A percentile compares a stretch with the other conserved stretches of the same genome.
phyloP scores from a whole-genome alignment of 345 rosid genomes.

The Populus deltoides region DNA sequence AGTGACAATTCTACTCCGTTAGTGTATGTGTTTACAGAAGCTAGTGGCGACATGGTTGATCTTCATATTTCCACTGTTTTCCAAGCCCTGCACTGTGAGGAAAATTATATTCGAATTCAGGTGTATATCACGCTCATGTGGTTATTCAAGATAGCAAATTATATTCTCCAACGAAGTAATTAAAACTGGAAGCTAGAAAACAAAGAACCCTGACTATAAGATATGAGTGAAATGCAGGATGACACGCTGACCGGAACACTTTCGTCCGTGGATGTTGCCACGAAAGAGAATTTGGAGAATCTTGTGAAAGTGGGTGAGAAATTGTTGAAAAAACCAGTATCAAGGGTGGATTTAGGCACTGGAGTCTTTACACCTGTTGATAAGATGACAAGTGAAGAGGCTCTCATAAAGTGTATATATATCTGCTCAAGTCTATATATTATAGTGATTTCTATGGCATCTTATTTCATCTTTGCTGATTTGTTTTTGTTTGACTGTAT shows the following conservation, averaged over 20 bases:
- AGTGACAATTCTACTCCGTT: slow-evolving; percentile 46
- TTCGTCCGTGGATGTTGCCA: slow-evolving; percentile 32
- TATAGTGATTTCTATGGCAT: neutral
- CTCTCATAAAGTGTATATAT: slow-evolving; percentile 44
- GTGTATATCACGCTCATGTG: slow-evolving; percentile 9
- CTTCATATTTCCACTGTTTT: slow-evolving; percentile 49
- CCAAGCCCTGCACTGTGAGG: slow-evolving; percentile 41
- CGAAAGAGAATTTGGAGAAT: slow-evolving; percentile 31
- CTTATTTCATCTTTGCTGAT: neutral
- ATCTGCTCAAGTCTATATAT: neutral
- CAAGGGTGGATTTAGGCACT: slow-evolving; percentile 45
- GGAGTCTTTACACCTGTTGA: slow-evolving; percentile 38
- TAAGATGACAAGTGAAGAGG: slow-evolving; percentile 45
- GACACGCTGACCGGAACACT: slow-evolving; percentile 47
- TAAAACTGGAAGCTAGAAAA: too few species aligned
- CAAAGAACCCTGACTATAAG: too few species aligned
- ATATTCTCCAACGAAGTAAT: neutral
- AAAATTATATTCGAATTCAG: slow-evolving; percentile 52
- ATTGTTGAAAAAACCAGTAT: slow-evolving; percentile 48
- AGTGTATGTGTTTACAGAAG: slow-evolving; percentile 39
- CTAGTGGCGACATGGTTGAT: slow-evolving; percentile 51
- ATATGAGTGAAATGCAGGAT: neutral
- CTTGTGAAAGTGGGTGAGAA: slow-evolving; percentile 46
- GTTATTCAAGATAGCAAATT: neutral
- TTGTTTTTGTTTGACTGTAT: neutral